Evolutionary conservation across 1,139 yeast genomes (phyloP), one percentile per base, ranked within the genome.

Genomic region (Kodamaea fungicola): DNA sequence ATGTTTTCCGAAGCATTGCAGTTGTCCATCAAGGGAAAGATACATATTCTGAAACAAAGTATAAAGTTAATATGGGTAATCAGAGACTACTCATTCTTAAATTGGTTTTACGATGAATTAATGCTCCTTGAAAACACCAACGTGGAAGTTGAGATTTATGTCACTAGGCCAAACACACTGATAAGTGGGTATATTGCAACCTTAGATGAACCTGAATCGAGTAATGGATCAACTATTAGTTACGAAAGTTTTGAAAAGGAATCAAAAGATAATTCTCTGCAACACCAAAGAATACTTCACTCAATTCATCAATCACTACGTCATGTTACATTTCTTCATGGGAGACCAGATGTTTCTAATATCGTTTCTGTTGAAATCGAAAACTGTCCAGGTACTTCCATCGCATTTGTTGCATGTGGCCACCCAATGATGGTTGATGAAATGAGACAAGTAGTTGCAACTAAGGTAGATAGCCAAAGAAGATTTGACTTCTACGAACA

Each of bases 391-490:
- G 28, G 35, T 1, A 36, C 41, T 2, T 62, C 78, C 0, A 51
- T 73, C 21, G 73, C 74, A 8, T 64, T 70, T 45, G 65, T 71
- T 16, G 59, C 71, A 1, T 75, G 80, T 52, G 78, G 76, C 0
- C 76, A 72, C 42, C 72, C 76, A 9, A 54, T 55, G 10, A 64
- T 73, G 71, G 71, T 65, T 30, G 87, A 80, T 55, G 68, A 67
- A 8, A 23, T 42, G 31, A 28, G 45, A 12, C 12, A 13, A 8
- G 38, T 38, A 3, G 42, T 43, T 8, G 30, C 32, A 2, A 33
- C 30, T 16, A 32, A 32, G 4, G 34, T 34, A 7, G 35, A 32
- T 7, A 16, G 34, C 19, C 49, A 47, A 8, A 61, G 58, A 35
- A 54, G 71, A 35, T 57, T 66, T 1, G 71, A 66, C 25, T 66